Evolutionary conservation across 768 basidiomycete genomes (phyloP), one percentile per base, ranked within the genome.

Genomic region (Exsudoporus frostii): DNA sequence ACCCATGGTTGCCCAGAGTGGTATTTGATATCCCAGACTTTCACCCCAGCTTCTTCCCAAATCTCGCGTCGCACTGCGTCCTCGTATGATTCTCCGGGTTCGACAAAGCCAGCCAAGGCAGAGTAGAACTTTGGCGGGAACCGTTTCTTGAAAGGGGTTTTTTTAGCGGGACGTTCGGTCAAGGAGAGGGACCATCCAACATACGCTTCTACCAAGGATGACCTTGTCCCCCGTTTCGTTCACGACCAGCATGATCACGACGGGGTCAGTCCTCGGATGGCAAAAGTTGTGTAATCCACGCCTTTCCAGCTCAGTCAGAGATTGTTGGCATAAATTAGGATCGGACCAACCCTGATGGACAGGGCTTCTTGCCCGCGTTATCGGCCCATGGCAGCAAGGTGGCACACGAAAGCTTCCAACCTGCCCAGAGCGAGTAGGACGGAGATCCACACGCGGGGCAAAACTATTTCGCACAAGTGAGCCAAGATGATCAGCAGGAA

Each of bases 31-130:
- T 92, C 79, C 75, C 86, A 87, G 22, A 92, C 90, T 43, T 78
- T 81, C n/a, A 98, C 80, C 5, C 96, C 96, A 2, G 92, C 90
- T 69, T 98, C 96, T 69, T 99, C 96, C 85, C 92, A 92, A 69
- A 96, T 86, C 70, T 98, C 96, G 36, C 96, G 80, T 48, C 81
- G 76, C 29, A 98, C 94, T 2, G 95, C 88, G 60, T 98, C 94
- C 65, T 99, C 96, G 57, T 97, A 88, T 0, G 89, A 84, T 68
- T 99, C 96, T 10, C 89, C 94, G 5, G 94, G 92, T 67, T 98
- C 96, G 41, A 95, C 80, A 66, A 98, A 98, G 3, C 96, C 96
- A 1, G 95, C 92, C 27, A 98, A 72, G 42, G 92, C 91, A 1
- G 92, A 95, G 71, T 92, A 97, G 69, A 90, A 88, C 45, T 75